Percentiles rank a stretch among this genome's conserved stretches.
Conservation (phyloP, 2,329 filamentous ascomycete species). For the Aspergillus niger region DNA sequence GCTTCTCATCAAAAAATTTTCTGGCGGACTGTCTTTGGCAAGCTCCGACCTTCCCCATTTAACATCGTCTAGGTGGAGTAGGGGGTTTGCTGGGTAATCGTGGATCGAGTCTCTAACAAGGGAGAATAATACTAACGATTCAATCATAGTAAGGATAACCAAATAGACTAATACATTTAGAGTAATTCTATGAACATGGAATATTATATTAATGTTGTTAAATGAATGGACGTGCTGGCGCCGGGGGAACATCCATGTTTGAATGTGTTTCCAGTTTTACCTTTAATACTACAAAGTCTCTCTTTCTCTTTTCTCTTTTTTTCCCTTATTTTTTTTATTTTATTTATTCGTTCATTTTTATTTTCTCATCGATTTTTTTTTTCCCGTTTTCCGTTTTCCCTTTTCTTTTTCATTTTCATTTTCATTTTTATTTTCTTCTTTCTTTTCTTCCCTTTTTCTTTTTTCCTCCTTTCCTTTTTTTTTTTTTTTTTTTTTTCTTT, state of each 20-base stretch:
- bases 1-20: constrained; percentile 13
- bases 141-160: neutral
- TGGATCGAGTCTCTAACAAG: constrained; percentile 25
- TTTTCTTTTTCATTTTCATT: neutral
- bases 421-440: neutral
- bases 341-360: neutral
- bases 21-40: constrained; percentile 20
- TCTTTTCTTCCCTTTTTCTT: too few relatives aligned
- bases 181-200: neutral
- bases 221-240: constrained; percentile 10
- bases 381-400: neutral
- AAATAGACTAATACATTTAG: neutral
- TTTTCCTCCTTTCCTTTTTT: too few relatives aligned
- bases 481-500: too few relatives aligned
- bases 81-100: constrained; percentile 22
- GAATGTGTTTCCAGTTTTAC: constrained; percentile 8
- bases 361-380: neutral
- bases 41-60: constrained; percentile 26
- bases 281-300: constrained; percentile 4
- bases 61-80: constrained; percentile 28
- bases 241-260: constrained; percentile 2
- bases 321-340: neutral
- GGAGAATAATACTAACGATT: constrained; percentile 12
- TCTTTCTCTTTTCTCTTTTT: neutral
- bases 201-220: neutral